phyloP scores from a whole-genome alignment of 2,329 filamentous ascomycete genomes.

The Pseudogymnoascus sp. region DNA sequence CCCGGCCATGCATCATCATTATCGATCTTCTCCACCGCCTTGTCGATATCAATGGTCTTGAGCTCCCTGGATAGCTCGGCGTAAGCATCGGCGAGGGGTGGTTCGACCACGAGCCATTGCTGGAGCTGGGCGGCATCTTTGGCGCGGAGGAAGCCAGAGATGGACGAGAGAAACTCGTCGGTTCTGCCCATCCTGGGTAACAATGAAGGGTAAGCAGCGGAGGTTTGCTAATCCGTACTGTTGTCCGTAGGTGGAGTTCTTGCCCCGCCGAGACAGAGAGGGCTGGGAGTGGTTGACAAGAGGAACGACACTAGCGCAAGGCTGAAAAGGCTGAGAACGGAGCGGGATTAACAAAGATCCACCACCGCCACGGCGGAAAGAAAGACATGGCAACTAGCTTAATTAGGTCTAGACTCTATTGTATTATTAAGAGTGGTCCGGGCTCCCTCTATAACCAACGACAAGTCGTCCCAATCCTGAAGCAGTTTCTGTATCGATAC shows the following conservation, averaged over 20 bases:
- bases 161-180: slow-evolving; percentile 57
- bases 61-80: slow-evolving; percentile 60
- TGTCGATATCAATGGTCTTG: slow-evolving; percentile 51
- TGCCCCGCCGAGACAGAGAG: not conserved
- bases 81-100: slow-evolving; percentile 59
- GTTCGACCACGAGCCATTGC: slow-evolving; percentile 67
- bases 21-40: slow-evolving; percentile 53
- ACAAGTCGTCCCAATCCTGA: not conserved
- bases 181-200: slow-evolving; percentile 48
- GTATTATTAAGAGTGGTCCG: not conserved
- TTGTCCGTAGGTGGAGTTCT: not conserved
- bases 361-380: not conserved
- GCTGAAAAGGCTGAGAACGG: slow-evolving; percentile 5
- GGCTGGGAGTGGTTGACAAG: not conserved
- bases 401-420: not conserved
- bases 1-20: slow-evolving; percentile 63
- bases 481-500: not conserved
- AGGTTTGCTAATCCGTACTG: not conserved
- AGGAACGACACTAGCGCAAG: not conserved
- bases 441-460: not conserved
- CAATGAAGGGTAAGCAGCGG: not conserved
- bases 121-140: slow-evolving; percentile 59
- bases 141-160: slow-evolving; percentile 51
- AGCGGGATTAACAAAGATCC: not conserved
- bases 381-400: not conserved